Evolutionary conservation across 2,329 filamentous ascomycete genomes (phyloP).

Genomic region (Achaetomium macrosporum): DNA sequence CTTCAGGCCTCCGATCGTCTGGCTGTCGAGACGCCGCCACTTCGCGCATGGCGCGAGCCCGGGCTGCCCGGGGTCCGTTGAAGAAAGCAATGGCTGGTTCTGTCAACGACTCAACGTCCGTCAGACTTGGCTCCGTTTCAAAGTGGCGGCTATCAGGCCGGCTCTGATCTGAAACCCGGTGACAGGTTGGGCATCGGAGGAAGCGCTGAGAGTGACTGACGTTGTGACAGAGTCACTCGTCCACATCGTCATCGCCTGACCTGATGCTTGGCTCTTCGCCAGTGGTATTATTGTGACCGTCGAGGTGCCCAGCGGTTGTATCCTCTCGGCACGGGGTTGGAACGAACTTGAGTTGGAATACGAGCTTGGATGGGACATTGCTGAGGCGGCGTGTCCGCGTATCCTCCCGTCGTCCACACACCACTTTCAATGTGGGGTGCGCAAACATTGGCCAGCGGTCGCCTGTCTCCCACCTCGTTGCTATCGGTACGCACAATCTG

Average conservation of each 20-base stretch:
- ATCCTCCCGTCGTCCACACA: conserved; percentile 1
- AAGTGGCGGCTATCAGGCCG: too few relatives aligned
- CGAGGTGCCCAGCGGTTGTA: background rate
- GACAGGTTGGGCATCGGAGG: too few relatives aligned
- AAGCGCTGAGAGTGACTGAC: too few relatives aligned
- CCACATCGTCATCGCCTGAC: conserved; percentile 2
- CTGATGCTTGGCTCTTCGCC: background rate
- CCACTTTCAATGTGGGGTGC: background rate
- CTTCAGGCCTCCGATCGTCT: conserved; percentile 3
- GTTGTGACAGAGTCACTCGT: too few relatives aligned
- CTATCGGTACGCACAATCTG: too few relatives aligned
- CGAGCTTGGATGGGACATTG: conserved; percentile 16
- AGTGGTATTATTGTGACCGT: conserved; percentile 4
- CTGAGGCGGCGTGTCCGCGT: conserved; percentile 1
- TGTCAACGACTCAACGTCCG: too few relatives aligned
- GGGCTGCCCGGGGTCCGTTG: background rate
- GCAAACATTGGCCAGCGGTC: too few relatives aligned
- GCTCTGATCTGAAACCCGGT: too few relatives aligned
- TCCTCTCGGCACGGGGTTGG: background rate
- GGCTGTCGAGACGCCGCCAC: background rate
- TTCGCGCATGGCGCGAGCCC: background rate
- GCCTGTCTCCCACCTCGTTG: background rate
- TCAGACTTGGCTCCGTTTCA: too few relatives aligned
- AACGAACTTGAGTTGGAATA: conserved; percentile 9
- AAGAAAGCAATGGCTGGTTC: background rate